Evolutionary conservation across 2,329 filamentous ascomycete genomes (phyloP), one percentile per base, ranked within the genome.

Genomic region (Acrodontium crateriforme): DNA sequence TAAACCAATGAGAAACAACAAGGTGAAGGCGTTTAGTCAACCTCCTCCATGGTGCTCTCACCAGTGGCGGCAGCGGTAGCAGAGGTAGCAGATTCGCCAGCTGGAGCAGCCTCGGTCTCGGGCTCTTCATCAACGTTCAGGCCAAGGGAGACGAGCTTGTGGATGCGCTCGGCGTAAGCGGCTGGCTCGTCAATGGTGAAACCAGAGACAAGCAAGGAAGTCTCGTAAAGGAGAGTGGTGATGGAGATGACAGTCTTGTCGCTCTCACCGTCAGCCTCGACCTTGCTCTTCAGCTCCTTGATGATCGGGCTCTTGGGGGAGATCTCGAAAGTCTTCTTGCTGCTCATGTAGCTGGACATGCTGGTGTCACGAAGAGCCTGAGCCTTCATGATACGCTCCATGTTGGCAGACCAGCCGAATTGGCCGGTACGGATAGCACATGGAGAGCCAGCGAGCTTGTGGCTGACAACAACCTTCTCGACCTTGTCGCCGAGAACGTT

Each of bases 371-470:
- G 89, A 54, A 98, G 87, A 55, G 89, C 89, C 72, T 98, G 89
- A 16, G 89, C 89, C 79, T 98, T 98, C 89, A 98, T 98, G 77
- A 98, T 98, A 71, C 89, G 89, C 75, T 98, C 89, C 89, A 98
- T 98, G 76, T 98, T 98, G 58, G 89, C 89, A 33, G 87, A 95
- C 89, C 89, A 98, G 65, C 89, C 89, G 63, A 98, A 98, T 68
- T 95, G 89, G 55, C 89, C 89, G 47, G 89, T 98, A 62, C 89
- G 87, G 72, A 98, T 95, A 59, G 89, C 89, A 65, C 89, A 95
- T 54, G 89, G 89, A 42, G 89, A 74, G 56, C 79, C 80, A 49
- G 80, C 74, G 36, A 98, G 77, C 78, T 95, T 95, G 80, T 95
- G 82, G 46, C 78, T 87, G 59, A 98, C 87, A 41, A 98, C 85